These are phyloP conservation scores for Cinnamomum chago DNA, from an alignment of 164 flowering plant genomes.

Conservation along the genomic window DNA sequence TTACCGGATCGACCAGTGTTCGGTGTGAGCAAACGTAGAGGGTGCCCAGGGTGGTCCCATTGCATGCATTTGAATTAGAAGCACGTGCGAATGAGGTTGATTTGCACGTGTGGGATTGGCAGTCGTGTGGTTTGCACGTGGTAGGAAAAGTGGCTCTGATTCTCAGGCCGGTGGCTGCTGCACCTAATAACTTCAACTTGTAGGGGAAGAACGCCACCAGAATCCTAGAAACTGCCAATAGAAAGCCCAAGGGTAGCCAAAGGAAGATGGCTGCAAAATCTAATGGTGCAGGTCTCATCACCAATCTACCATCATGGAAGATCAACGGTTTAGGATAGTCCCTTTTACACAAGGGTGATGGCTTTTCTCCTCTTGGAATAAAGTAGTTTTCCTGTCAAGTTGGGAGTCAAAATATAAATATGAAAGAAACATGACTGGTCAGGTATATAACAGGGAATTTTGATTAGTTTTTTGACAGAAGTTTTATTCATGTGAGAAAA, in stretches of 20 bases:
- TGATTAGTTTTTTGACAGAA: no score
- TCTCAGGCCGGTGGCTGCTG: constrained; percentile 15
- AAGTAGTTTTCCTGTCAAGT: constrained; percentile 13
- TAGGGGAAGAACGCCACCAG: constrained; percentile 10
- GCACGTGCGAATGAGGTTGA: constrained; percentile 3
- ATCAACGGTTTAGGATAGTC: constrained; percentile 23
- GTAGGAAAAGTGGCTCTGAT: constrained; percentile 9
- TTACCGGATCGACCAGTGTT: constrained; percentile 17
- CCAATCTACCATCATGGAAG: constrained; percentile 24
- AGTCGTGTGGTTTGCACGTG: not conserved
- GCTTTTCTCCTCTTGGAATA: constrained; percentile 5
- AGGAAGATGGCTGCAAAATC: constrained; percentile 9
- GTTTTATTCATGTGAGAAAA: no score
- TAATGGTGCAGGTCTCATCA: constrained; percentile 14
- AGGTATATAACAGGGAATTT: not conserved
- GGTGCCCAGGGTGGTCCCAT: not conserved
- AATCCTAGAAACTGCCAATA: constrained; percentile 13
- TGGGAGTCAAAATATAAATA: not conserved
- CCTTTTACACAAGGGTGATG: constrained; percentile 11
- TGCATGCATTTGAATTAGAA: not conserved
- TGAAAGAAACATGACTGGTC: not conserved
- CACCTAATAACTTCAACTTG: constrained; percentile 6
- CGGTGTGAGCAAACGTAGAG: constrained; percentile 21
- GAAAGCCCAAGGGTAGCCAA: constrained; percentile 18
- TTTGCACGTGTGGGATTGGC: not conserved